These are phyloP conservation scores for Clavaria fumosa DNA, from an alignment of 768 basidiomycete species.

Conservation along the genomic window DNA sequence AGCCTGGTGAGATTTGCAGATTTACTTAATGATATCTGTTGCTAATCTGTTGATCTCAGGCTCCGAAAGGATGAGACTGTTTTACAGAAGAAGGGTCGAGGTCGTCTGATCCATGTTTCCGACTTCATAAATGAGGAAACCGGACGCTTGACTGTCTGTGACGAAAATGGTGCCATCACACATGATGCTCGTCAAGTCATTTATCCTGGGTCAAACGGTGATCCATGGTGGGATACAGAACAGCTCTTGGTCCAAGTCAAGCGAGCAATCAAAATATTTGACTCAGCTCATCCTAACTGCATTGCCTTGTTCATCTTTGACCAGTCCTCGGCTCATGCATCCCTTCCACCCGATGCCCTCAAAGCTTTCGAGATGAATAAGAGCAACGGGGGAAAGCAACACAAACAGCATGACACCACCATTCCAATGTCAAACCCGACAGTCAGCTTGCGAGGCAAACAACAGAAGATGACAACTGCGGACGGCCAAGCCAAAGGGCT, in stretches of 20 bases:
- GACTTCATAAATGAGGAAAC: slow-evolving; percentile 23
- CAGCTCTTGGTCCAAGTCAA: slow-evolving; percentile 22
- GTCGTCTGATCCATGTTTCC: slow-evolving; percentile 24
- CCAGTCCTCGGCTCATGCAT: slow-evolving; percentile 26
- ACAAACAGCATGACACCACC: slow-evolving; percentile 13
- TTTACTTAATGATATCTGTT: not conserved
- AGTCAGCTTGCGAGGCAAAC: slow-evolving; percentile 5
- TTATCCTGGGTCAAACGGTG: slow-evolving; percentile 21
- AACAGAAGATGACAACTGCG: slow-evolving; percentile 12
- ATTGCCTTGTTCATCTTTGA: slow-evolving; percentile 25
- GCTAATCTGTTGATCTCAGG: slow-evolving; percentile 12
- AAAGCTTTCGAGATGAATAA: slow-evolving; percentile 21
- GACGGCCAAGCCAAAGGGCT: slow-evolving; percentile 23
- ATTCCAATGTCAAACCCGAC: slow-evolving; percentile 19
- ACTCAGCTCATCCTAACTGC: slow-evolving; percentile 19
- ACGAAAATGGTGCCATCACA: slow-evolving; percentile 14
- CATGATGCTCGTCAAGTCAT: slow-evolving; percentile 22
- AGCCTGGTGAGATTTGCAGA: slow-evolving; percentile 3
- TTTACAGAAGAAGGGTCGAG: slow-evolving; percentile 20
- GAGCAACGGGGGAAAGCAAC: slow-evolving; percentile 17
- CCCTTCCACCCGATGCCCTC: slow-evolving; percentile 19
- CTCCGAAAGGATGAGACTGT: slow-evolving; percentile 14
- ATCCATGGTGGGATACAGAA: slow-evolving; percentile 25
- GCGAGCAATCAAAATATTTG: slow-evolving; percentile 22
- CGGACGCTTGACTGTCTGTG: slow-evolving; percentile 17